These are phyloP conservation scores for Fusarium sp. DNA, from an alignment of 2,329 filamentous ascomycete genomes.

Conservation along the genomic window DNA sequence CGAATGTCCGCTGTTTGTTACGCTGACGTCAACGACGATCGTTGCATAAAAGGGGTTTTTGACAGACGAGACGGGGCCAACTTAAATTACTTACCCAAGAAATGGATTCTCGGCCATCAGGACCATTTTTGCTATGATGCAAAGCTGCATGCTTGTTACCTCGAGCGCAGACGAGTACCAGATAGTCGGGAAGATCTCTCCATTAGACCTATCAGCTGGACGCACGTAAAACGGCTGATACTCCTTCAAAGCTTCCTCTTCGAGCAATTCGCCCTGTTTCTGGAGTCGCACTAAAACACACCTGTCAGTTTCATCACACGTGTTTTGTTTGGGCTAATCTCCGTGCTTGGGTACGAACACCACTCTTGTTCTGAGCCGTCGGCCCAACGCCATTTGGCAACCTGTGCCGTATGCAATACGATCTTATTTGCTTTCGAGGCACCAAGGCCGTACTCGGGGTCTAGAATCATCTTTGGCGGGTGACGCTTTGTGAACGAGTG, in stretches of 20 bases:
- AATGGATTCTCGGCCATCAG: constrained; percentile 58
- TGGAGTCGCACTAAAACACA: constrained; percentile 52
- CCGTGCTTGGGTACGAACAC: constrained; percentile 47
- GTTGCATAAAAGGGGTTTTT: neutral
- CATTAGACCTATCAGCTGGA: constrained; percentile 54
- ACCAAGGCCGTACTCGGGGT: constrained; percentile 53
- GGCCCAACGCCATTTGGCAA: constrained; percentile 60
- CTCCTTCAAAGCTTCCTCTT: constrained; percentile 51
- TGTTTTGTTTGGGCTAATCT: neutral
- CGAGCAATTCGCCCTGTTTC: constrained; percentile 55
- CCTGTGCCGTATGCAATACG: constrained; percentile 59
- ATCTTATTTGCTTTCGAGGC: constrained; percentile 58
- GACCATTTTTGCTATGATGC: constrained; percentile 58
- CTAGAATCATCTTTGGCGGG: constrained; percentile 56
- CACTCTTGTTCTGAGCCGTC: constrained; percentile 56
- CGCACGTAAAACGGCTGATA: constrained; percentile 55
- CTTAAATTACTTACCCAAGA: constrained; percentile 50
- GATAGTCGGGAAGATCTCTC: constrained; percentile 58
- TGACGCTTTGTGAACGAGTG: constrained; percentile 58
- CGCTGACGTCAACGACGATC: constrained; percentile 22
- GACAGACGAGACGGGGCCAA: neutral
- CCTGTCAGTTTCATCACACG: constrained; percentile 3
- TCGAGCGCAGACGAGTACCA: constrained; percentile 59
- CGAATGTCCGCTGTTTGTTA: constrained; percentile 39
- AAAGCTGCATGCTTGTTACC: constrained; percentile 58